Conservation (phyloP, 495 filamentous ascomycete species). For the Parachaetomium inaequale region DNA sequence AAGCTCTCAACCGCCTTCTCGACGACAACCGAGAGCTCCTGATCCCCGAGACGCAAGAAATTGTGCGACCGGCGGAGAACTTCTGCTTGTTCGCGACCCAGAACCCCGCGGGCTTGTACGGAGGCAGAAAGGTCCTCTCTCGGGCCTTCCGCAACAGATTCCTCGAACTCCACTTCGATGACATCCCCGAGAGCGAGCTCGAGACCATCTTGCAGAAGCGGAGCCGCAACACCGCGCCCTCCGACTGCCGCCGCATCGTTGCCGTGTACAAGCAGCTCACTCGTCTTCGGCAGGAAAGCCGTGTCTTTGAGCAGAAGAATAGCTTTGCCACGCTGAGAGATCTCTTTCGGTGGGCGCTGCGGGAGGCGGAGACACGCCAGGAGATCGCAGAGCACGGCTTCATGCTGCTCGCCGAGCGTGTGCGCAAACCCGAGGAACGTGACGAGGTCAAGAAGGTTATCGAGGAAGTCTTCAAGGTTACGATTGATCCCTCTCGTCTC, state of each 20-base stretch:
- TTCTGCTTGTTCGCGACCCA: conserved; percentile 99
- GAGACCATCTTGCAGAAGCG: conserved; percentile 85
- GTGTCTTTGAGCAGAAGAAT: conserved; percentile 94
- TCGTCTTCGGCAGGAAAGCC: conserved; percentile 76
- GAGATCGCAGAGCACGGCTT: conserved; percentile 90
- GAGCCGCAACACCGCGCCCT: conserved; percentile 79
- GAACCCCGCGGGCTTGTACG: conserved; percentile 93
- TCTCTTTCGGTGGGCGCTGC: conserved; percentile 93
- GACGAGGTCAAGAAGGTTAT: conserved; percentile 80
- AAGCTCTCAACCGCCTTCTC: conserved; percentile 88
- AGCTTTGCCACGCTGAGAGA: conserved; percentile 96
- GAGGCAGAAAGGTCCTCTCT: conserved; percentile 87
- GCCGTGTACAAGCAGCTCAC: conserved; percentile 92
- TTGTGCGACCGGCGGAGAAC: conserved; percentile 82
- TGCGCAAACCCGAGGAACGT: conserved; percentile 85
- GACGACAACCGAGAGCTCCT: conserved; percentile 98
- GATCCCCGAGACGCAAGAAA: conserved; percentile 94
- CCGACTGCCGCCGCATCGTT: conserved; percentile 86
- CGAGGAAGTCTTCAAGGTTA: conserved; percentile 86
- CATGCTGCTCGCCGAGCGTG: conserved; percentile 92
- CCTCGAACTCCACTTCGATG: conserved; percentile 94
- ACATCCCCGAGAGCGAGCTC: conserved; percentile 95
- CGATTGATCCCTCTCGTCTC: conserved; percentile 66
- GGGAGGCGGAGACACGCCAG: conserved; percentile 77
- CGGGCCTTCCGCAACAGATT: conserved; percentile 96